Evolutionary conservation across 164 flowering plant genomes (phyloP), one percentile per base, ranked within the genome.

Genomic region (Liriodendron chinense): DNA sequence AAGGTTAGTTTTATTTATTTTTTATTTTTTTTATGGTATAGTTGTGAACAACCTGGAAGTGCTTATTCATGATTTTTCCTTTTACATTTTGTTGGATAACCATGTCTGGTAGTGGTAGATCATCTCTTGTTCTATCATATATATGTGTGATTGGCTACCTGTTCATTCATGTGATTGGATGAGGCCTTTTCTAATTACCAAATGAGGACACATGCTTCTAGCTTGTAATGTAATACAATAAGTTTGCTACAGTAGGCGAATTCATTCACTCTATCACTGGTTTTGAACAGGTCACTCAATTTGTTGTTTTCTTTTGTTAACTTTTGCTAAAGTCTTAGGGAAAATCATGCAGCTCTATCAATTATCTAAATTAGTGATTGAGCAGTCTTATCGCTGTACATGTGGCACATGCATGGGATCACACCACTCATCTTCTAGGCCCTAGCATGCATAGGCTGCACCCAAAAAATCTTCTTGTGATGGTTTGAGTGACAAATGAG

Each of bases 1-100:
- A 96, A 96, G 95, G 99, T 95, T 79, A 56, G 75, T 49, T 69
- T 24, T 43, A 6, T 22, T 13, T 4, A 6, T 34, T 8, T 26
- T 25, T 53, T 3, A n/a, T 63, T 63, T 20, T 22, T 56, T 56
- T 22, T 63, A 63, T 22, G 66, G 66, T 63, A 8, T 22, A n/a
- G 24, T 22, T n/a, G 14, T 8, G 22, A 7, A 16, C 24, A n/a
- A 5, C 66, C 9, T n/a, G 10, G 24, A n/a, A n/a, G 9, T 9
- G 22, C 59, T 63, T n/a, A 13, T 18, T n/a, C 66, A 8, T n/a
- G 9, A 63, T 63, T 63, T 63, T 21, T 2, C 66, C 66, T 63
- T 63, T 63, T 22, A 20, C n/a, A 16, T 13, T 20, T 61, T 65
- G 18, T 25, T 49, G 7, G 7, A 49, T 49, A 49, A 12, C 7